Conservation (phyloP, 1,139 yeast genomes). For the Taiozyma sp. region DNA sequence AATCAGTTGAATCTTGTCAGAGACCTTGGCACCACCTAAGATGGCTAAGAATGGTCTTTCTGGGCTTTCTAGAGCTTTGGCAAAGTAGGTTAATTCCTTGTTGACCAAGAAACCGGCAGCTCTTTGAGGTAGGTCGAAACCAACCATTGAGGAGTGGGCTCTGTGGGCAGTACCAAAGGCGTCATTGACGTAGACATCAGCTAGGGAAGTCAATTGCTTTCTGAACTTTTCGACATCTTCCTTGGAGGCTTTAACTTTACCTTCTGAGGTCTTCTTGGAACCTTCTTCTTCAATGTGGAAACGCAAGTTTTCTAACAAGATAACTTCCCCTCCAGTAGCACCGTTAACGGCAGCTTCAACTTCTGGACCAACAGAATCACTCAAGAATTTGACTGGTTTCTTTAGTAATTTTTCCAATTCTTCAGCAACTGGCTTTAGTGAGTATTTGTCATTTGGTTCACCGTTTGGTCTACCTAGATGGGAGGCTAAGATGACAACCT, state of each 20-base stretch:
- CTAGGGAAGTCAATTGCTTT: slow-evolving; percentile 77
- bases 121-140: slow-evolving; percentile 86
- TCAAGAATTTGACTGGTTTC: slow-evolving; percentile 68
- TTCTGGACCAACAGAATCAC: slow-evolving; percentile 85
- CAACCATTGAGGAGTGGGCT: slow-evolving; percentile 99
- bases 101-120: slow-evolving; percentile 98
- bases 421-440: slow-evolving; percentile 85
- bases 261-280: slow-evolving; percentile 83
- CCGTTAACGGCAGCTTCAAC: slow-evolving; percentile 72
- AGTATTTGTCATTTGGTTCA: slow-evolving; percentile 74
- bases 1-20: slow-evolving; percentile 95
- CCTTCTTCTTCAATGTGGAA: slow-evolving; percentile 97
- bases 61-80: slow-evolving; percentile 97
- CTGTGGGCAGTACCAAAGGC: slow-evolving; percentile 99
- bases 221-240: slow-evolving; percentile 84
- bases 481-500: slow-evolving; percentile 85
- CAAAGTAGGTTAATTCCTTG: slow-evolving; percentile 93
- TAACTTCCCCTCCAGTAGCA: slow-evolving; percentile 59
- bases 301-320: slow-evolving; percentile 92
- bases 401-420: slow-evolving; percentile 76
- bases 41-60: slow-evolving; percentile 96
- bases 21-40: slow-evolving; percentile 97
- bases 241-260: slow-evolving; percentile 84
- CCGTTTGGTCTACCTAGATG: slow-evolving; percentile 99
- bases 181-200: slow-evolving; percentile 94